A percentile compares a stretch with the other conserved stretches of the same genome.
phyloP scores from a whole-genome alignment of 2,329 filamentous ascomycete genomes.

The Fusarium anthophilum region DNA sequence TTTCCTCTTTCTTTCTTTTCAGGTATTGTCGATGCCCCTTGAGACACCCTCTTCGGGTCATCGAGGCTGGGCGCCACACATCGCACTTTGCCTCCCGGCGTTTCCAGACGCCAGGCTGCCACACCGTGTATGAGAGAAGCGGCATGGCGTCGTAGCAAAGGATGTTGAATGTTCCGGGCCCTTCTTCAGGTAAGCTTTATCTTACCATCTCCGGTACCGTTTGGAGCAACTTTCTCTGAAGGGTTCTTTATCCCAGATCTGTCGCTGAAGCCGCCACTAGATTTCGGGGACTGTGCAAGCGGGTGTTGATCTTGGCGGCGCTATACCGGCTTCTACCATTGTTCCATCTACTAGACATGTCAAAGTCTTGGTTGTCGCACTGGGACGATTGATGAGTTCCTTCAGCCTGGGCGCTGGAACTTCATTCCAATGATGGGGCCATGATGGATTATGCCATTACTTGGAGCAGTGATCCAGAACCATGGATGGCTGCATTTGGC shows the following conservation, averaged over 20 bases:
- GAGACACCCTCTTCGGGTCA: conserved; percentile 14
- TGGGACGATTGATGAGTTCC: conserved; percentile 13
- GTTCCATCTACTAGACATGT: conserved; percentile 24
- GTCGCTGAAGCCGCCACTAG: conserved; percentile 18
- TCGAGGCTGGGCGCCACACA: conserved; percentile 34
- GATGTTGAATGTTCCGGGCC: conserved; percentile 22
- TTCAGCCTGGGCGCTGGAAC: conserved; percentile 32
- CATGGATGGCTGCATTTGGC: conserved; percentile 7
- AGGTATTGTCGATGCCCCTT: conserved; percentile 1
- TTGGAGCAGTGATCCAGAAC: conserved; percentile 19
- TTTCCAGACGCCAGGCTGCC: conserved; percentile 28
- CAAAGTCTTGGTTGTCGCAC: conserved; percentile 17
- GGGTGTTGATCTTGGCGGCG: conserved; percentile 17
- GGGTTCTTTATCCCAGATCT: conserved; percentile 25
- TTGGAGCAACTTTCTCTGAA: conserved; percentile 3
- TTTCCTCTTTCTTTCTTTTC: not conserved
- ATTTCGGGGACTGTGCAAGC: conserved; percentile 5
- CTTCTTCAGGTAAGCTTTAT: conserved; percentile 17
- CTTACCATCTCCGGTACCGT: not conserved
- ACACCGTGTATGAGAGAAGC: conserved; percentile 22
- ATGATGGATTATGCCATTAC: conserved; percentile 14
- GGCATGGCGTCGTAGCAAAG: conserved; percentile 25
- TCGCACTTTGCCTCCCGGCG: conserved; percentile 35
- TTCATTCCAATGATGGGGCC: conserved; percentile 30
- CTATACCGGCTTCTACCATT: conserved; percentile 11